These are phyloP conservation scores for Fomitopsis palustris DNA, from an alignment of 1,284 basidiomycete genomes.

Conservation along the genomic window DNA sequence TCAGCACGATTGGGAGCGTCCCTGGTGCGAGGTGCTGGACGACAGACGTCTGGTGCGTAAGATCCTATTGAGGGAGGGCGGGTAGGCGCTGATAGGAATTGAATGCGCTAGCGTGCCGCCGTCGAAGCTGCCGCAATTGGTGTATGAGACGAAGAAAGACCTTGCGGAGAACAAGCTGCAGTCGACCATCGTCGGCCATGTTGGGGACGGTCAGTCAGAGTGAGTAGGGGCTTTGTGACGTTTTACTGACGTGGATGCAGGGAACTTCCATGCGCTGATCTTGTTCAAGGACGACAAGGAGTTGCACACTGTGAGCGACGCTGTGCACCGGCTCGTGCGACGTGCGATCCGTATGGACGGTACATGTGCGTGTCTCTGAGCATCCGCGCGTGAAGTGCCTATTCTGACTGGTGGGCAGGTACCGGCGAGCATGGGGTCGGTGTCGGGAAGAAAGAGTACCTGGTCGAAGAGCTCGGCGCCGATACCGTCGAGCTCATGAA, in stretches of 20 bases:
- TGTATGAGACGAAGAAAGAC: constrained; percentile 76
- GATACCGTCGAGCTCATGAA: constrained; percentile 81
- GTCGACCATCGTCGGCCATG: constrained; percentile 81
- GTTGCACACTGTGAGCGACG: constrained; percentile 47
- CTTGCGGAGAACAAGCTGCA: constrained; percentile 55
- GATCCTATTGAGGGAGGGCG: background rate
- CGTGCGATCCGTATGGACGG: constrained; percentile 69
- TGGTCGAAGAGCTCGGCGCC: constrained; percentile 71
- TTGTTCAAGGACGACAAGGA: constrained; percentile 65
- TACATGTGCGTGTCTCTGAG: constrained; percentile 48
- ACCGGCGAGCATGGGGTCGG: constrained; percentile 73
- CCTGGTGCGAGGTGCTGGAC: constrained; percentile 76
- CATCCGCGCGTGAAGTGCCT: background rate
- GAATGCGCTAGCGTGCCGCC: constrained; percentile 70
- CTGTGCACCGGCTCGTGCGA: constrained; percentile 66
- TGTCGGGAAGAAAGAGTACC: constrained; percentile 72
- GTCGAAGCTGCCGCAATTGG: constrained; percentile 63
- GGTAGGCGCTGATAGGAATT: background rate
- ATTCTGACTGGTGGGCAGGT: constrained; percentile 17
- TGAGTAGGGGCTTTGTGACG: constrained; percentile 24
- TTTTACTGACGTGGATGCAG: constrained; percentile 23
- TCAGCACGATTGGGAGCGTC: constrained; percentile 59
- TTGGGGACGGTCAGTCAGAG: constrained; percentile 69
- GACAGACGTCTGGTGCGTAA: constrained; percentile 79
- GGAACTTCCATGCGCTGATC: constrained; percentile 68